Evolutionary conservation across 2,329 filamentous ascomycete species (phyloP), one percentile per base, ranked within the genome.

Genomic region (Fusarium setosum): DNA sequence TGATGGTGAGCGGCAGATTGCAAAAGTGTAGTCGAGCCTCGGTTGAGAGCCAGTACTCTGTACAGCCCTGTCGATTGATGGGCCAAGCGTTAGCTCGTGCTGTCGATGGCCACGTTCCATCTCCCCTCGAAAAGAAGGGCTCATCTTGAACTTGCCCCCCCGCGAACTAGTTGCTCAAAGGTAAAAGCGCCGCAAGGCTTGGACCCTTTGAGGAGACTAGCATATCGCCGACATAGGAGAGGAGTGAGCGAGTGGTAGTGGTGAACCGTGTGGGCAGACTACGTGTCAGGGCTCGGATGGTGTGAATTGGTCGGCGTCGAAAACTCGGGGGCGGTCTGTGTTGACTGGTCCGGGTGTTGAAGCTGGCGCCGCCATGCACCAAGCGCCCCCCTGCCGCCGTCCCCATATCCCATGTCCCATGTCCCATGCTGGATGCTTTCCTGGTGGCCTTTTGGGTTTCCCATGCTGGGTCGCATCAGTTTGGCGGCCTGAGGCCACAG

Each of bases 371-470:
- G 59, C 57, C 54, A 51, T 69, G 42, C 17, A 44, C 45, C 44
- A 40, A 21, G 55, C 20, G 24, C 48, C 56, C 48, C 37, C 50
- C 47, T 56, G 51, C 40, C 44, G 44, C 13, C 12, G 41, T 34
- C 49, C 41, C 47, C 55, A 52, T 48, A 40, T 24, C 49, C 49
- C 52, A 54, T 59, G 49, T 54, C 40, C 48, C 24, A 60, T 61
- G 54, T 34, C 52, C 53, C 53, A 50, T 48, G 55, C 40, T 53
- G 45, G 54, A 47, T 38, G 37, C 23, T 56, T 52, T 52, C 56
- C 29, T 51, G 54, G 37, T 68, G 63, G 60, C 40, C 70, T 68
- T 72, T 65, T 55, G 59, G 56, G 53, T 70, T 72, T 72, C 66
- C 70, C 64, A 72, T 71, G 56, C 65, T 50, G 47, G 57, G 58